A percentile compares a stretch with the other conserved stretches of the same genome.
phyloP scores from a whole-genome alignment of 805 yeast species.

The Ogataea salicorniae region DNA sequence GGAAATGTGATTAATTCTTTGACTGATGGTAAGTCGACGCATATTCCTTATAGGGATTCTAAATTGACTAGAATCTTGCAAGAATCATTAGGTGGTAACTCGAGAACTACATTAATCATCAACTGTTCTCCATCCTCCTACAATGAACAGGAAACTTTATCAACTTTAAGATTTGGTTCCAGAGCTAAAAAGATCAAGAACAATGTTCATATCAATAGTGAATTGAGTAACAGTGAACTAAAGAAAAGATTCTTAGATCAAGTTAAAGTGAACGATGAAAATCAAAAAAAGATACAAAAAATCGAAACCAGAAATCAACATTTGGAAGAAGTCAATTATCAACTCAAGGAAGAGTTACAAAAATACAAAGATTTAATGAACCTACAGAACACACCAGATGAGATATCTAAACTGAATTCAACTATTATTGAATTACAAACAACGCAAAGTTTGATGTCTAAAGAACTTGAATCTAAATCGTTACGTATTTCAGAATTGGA shows the following conservation, averaged over 20 bases:
- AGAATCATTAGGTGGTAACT: conserved; percentile 78
- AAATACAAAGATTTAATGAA: conserved; percentile 12
- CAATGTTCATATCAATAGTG: conserved; percentile 52
- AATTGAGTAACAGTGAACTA: conserved; percentile 20
- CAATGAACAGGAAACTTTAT: conserved; percentile 60
- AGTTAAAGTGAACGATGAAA: conserved; percentile 16
- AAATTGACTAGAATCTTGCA: conserved; percentile 73
- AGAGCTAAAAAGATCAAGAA: conserved; percentile 67
- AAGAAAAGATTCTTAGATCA: conserved; percentile 22
- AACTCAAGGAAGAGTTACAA: conserved; percentile 32
- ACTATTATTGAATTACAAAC: conserved; percentile 16
- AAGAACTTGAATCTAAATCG: conserved; percentile 19
- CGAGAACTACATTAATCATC: conserved; percentile 67
- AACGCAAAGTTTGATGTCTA: conserved; percentile 12
- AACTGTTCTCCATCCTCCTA: conserved; percentile 62
- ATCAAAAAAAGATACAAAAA: conserved; percentile 17
- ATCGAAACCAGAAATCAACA: conserved; percentile 25
- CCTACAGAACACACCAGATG: conserved; percentile 11
- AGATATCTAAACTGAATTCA: conserved; percentile 22
- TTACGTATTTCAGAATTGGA: conserved; percentile 16
- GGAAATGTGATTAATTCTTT: conserved; percentile 79
- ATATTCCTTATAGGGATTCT: conserved; percentile 73
- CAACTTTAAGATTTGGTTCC: conserved; percentile 69
- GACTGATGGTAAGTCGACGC: conserved; percentile 61
- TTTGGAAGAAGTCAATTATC: conserved; percentile 39